Conservation (phyloP, 768 basidiomycete genomes). For the Tephrocybe rancida region DNA sequence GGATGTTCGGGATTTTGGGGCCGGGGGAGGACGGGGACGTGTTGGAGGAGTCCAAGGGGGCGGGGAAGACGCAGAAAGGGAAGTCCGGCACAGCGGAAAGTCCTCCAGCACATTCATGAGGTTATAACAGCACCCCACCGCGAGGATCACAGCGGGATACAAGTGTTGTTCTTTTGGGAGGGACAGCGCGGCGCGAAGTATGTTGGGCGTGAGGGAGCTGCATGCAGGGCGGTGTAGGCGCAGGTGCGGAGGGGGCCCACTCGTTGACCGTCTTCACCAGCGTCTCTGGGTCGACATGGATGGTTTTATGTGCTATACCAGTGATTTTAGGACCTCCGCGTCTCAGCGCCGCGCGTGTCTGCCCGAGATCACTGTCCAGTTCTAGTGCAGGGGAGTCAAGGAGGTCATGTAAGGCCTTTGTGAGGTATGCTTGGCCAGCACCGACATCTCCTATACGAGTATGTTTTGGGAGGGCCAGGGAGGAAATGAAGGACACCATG, state of each 20-base stretch:
- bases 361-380: slow-evolving; percentile 61
- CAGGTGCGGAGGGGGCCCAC: slow-evolving; percentile 53
- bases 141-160: slow-evolving; percentile 54
- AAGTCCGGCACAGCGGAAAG: too few species aligned
- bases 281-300: slow-evolving; percentile 52
- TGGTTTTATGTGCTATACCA: slow-evolving; percentile 56
- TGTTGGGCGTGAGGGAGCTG: slow-evolving; percentile 70
- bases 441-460: slow-evolving; percentile 69
- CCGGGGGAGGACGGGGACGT: slow-evolving; percentile 54
- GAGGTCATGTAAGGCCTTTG: slow-evolving; percentile 45
- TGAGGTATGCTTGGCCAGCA: slow-evolving; percentile 73
- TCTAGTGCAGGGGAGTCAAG: slow-evolving; percentile 57
- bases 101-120: slow-evolving; percentile 53
- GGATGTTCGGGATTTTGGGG: slow-evolving; percentile 59
- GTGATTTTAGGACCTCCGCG: slow-evolving; percentile 11
- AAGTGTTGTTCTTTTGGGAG: slow-evolving; percentile 31
- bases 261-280: slow-evolving; percentile 49
- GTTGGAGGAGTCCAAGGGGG: slow-evolving; percentile 35
- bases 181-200: slow-evolving; percentile 53
- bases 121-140: slow-evolving; percentile 84
- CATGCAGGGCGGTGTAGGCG: slow-evolving; percentile 79
- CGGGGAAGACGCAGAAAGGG: slow-evolving; percentile 31
- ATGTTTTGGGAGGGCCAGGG: slow-evolving; percentile 31
- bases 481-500: slow-evolving; percentile 45
- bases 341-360: slow-evolving; percentile 54